Evolutionary conservation across 2,329 filamentous ascomycete genomes (phyloP).

Genomic region (Colletotrichum theobromicola): DNA sequence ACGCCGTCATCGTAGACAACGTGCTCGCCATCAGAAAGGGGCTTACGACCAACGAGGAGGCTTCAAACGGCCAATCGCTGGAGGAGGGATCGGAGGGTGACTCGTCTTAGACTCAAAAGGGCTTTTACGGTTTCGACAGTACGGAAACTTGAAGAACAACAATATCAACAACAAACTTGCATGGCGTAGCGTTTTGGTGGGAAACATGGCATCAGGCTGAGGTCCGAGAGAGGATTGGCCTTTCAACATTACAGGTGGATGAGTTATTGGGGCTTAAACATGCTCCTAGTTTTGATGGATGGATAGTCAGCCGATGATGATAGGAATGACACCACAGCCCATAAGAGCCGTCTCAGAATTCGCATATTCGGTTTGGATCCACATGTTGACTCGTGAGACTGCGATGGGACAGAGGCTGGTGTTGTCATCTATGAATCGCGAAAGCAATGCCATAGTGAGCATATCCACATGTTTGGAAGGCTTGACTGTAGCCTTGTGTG

Average conservation of each 20-base stretch:
- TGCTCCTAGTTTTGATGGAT: not conserved
- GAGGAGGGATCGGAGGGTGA: conserved; percentile 11
- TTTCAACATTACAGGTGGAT: not conserved
- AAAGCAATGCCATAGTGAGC: too few species aligned
- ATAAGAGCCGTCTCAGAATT: too few species aligned
- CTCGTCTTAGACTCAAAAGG: not conserved
- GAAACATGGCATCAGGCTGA: not conserved
- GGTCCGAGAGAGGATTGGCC: not conserved
- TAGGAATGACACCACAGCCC: not conserved
- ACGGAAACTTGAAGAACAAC: not conserved
- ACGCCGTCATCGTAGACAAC: conserved; percentile 96
- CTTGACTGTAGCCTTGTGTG: too few species aligned
- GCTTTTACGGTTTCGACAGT: conserved; percentile 6
- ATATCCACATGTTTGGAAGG: too few species aligned
- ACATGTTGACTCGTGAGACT: too few species aligned
- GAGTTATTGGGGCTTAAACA: not conserved
- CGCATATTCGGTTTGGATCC: too few species aligned
- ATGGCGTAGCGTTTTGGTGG: conserved; percentile 14
- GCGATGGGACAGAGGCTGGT: too few species aligned
- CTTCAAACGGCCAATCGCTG: conserved; percentile 22
- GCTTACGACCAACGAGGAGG: conserved; percentile 60
- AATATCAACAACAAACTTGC: not conserved
- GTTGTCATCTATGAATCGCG: too few species aligned
- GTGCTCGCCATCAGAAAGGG: conserved; percentile 93
- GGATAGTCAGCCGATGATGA: not conserved